Conservation (phyloP, 495 filamentous ascomycete species). For the Beverwykella pulmonaria region DNA sequence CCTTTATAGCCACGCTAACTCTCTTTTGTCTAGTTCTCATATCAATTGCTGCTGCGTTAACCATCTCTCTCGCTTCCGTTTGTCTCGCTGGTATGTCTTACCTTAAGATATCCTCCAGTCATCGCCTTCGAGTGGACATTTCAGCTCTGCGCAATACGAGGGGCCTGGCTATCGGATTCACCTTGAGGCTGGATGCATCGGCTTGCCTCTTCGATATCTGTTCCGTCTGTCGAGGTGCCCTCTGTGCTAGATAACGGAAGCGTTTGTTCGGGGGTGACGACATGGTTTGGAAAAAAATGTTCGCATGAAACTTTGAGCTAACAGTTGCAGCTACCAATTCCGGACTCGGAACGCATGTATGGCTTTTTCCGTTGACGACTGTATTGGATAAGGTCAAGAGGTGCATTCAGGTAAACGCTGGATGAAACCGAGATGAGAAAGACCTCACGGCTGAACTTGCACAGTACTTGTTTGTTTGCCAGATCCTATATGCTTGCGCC, state of each 20-base stretch:
- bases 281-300: too few relatives aligned
- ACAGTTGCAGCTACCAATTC: constrained; percentile 21
- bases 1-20: not conserved
- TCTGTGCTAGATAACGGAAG: too few relatives aligned
- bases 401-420: constrained; percentile 29
- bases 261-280: too few relatives aligned
- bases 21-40: constrained; percentile 21
- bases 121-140: not conserved
- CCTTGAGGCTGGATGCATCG: too few relatives aligned
- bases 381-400: constrained; percentile 14
- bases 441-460: not conserved
- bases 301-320: not conserved
- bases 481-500: constrained; percentile 34
- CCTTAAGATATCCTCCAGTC: not conserved
- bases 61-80: constrained; percentile 24
- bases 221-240: too few relatives aligned
- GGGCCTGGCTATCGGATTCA: not conserved
- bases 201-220: too few relatives aligned
- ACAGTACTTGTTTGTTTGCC: constrained; percentile 30
- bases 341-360: constrained; percentile 33
- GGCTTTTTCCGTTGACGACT: constrained; percentile 11
- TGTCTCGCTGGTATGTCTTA: constrained; percentile 23
- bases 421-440: not conserved
- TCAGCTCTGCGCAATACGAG: not conserved
- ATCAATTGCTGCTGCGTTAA: constrained; percentile 27